Evolutionary conservation across 257 asterid species (phyloP).

Genomic region (Ballota nigra): DNA sequence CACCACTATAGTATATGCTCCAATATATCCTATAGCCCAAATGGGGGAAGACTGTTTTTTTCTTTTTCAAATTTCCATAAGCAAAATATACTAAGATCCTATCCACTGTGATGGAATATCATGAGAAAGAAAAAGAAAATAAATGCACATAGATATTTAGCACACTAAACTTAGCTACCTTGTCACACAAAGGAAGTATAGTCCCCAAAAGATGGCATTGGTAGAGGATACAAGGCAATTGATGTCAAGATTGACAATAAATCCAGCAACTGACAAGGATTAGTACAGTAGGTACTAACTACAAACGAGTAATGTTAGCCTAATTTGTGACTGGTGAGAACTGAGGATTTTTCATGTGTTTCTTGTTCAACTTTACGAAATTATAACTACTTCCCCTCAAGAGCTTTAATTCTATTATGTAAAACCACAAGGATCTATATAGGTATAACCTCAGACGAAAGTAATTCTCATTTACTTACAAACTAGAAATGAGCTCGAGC

Average conservation of each 20-base stretch:
- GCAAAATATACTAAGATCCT: neutral
- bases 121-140: neutral
- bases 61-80: neutral
- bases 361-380: neutral
- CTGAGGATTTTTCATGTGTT: no score
- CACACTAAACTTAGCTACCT: neutral
- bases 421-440: neutral
- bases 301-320: neutral
- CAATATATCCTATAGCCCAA: no score
- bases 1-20: no score
- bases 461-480: no score
- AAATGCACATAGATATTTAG: neutral
- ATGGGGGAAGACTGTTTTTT: no score
- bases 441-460: no score
- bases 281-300: neutral
- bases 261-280: neutral
- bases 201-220: no score
- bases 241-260: no score
- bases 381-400: neutral
- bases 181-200: neutral
- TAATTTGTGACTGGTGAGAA: neutral
- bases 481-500: neutral
- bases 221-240: no score
- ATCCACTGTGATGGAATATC: neutral
- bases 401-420: neutral